Evolutionary conservation across 2,329 filamentous ascomycete genomes (phyloP), one percentile per base, ranked within the genome.

Genomic region (Colletotrichum horii): DNA sequence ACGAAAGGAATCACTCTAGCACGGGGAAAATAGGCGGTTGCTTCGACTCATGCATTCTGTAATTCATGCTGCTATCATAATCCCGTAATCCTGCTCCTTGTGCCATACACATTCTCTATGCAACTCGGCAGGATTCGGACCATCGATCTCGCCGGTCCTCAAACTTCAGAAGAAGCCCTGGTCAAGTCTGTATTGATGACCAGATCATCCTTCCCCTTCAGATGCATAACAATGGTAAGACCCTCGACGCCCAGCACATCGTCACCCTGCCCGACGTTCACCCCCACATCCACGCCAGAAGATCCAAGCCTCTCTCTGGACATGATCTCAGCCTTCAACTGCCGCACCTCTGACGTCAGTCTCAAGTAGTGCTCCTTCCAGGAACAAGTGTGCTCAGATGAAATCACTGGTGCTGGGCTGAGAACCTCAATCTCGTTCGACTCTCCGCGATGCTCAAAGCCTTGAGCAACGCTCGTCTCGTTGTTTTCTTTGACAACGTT

Each of bases 221-320:
- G 81, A 80, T 89, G 89, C 80, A 91, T 82, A 62, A 89, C 86
- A 75, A 90, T 87, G 8, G 88, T 90, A 67, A 90, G 79, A 14
- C 88, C 88, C 74, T 88, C 84, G 34, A 90, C 86, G 19, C 85
- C 85, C 61, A 87, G 77, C 28, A 87, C 84, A 19, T 83, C 83
- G 43, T 83, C 83, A 26, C 81, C 77, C 24, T 30, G 48, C 15
- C 78, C 70, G 9, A 71, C 77, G 8, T 78, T 79, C 68, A 81
- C 73, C 55, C 76, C 76, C 19, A 79, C 70, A 55, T 82, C 78
- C 14, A 74, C 64, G 26, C 64, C 70, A 9, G 60, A 43, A 14
- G 68, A 48, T 68, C 76, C 70, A 68, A 77, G 70, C 8, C 70
- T 74, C 68, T 68, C 71, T 79, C 78, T 24, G 70, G 77, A 79